A percentile compares a stretch with the other conserved stretches of the same genome.
These are phyloP conservation scores for Chaetomiaceae sp. DNA, from an alignment of 2,329 filamentous ascomycete genomes.

Conservation along the genomic window DNA sequence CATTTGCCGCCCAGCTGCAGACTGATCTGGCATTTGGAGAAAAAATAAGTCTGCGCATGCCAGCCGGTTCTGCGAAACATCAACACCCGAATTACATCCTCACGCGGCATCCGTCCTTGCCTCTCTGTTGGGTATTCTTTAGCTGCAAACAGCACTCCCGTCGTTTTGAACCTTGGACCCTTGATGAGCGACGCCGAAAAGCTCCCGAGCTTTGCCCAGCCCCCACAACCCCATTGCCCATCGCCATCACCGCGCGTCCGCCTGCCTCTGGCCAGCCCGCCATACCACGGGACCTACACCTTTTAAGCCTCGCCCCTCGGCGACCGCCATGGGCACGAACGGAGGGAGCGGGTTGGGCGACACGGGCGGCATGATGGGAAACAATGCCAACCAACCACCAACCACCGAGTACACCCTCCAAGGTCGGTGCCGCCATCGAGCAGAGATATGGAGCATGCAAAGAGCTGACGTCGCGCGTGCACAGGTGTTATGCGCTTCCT, in stretches of 20 bases:
- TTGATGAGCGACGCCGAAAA: not conserved
- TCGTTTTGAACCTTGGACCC: not conserved
- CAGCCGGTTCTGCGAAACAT: not conserved
- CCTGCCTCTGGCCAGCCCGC: constrained; percentile 17
- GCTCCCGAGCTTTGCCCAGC: constrained; percentile 1
- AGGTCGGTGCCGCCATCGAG: constrained; percentile 32
- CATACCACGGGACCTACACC: not conserved
- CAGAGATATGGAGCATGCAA: not conserved
- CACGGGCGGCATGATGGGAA: constrained; percentile 41
- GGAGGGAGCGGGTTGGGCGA: constrained; percentile 38
- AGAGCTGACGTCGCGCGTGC: constrained; percentile 1
- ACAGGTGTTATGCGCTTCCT: constrained; percentile 97
- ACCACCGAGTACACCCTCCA: constrained; percentile 60
- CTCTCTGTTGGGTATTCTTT: not conserved
- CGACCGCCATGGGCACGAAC: constrained; percentile 37
- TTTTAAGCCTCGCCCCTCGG: constrained; percentile 11
- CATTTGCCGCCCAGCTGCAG: constrained; percentile 22
- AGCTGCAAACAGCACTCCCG: not conserved
- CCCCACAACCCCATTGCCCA: too few species aligned
- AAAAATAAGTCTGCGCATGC: constrained; percentile 8
- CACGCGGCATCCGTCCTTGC: not conserved
- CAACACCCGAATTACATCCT: not conserved
- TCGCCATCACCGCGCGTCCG: constrained; percentile 16
- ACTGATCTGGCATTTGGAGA: constrained; percentile 15
- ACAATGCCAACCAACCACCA: constrained; percentile 47